A percentile compares a stretch with the other conserved stretches of the same genome.
These are phyloP conservation scores for Lathyrus tuberosus DNA, from an alignment of 306 rosid genomes.

Conservation along the genomic window DNA sequence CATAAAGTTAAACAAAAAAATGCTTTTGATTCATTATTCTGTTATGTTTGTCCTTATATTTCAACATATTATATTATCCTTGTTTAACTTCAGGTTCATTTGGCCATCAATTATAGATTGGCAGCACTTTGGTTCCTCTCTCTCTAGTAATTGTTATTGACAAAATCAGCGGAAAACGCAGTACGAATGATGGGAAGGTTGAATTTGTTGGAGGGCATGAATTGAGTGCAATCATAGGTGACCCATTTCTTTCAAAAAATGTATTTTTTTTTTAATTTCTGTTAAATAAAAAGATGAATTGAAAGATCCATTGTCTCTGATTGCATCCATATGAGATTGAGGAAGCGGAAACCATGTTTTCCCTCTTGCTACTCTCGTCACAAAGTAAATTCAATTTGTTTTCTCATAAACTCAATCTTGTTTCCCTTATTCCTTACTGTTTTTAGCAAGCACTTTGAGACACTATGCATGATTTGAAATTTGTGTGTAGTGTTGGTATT, in stretches of 20 bases:
- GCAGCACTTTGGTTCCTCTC: constrained; percentile 8
- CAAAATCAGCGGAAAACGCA: constrained; percentile 45
- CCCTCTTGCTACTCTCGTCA: constrained; percentile 84
- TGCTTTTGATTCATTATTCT: constrained; percentile 47
- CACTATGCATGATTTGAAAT: too few species aligned
- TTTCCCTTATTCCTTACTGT: too few species aligned
- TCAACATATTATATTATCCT: constrained; percentile 32
- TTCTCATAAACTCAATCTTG: constrained; percentile 11
- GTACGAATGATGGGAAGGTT: constrained; percentile 52
- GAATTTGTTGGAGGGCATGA: constrained; percentile 61
- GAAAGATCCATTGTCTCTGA: constrained; percentile 36
- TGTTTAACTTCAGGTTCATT: constrained; percentile 35
- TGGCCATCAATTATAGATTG: constrained; percentile 22
- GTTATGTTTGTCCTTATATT: constrained; percentile 29
- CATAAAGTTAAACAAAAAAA: constrained; percentile 38
- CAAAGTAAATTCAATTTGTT: constrained; percentile 54
- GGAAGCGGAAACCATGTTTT: constrained; percentile 81
- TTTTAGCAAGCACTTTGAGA: too few species aligned
- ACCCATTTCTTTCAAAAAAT: constrained; percentile 44
- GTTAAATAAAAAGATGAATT: constrained; percentile 41
- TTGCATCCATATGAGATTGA: constrained; percentile 77
- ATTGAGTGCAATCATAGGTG: constrained; percentile 65
- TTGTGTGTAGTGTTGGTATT: too few species aligned
- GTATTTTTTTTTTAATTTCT: constrained; percentile 45
- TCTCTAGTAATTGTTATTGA: constrained; percentile 41